Conservation (phyloP, 228 moss, liverwort and hornwort genomes). For the Sphagnum magellanicum region DNA sequence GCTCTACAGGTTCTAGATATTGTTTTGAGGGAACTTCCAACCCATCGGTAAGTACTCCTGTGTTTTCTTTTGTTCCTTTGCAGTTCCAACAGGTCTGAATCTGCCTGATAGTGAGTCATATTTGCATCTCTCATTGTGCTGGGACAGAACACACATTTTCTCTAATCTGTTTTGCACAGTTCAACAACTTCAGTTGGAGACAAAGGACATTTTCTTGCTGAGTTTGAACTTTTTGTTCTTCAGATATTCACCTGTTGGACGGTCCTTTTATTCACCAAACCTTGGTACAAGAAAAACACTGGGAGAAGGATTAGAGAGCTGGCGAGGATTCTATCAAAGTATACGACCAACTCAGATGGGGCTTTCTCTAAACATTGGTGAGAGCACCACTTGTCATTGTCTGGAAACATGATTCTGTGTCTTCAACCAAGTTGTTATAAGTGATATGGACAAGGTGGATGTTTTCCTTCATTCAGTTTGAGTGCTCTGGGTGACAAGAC, state of each 20-base stretch:
- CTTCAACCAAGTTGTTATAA: no score
- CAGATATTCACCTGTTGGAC: slow-evolving; percentile 96
- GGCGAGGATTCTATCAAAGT: slow-evolving; percentile 8
- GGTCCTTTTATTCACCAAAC: slow-evolving; percentile 85
- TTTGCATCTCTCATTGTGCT: no score
- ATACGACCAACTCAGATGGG: slow-evolving; percentile 10
- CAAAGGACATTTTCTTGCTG: no score
- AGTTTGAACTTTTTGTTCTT: not conserved
- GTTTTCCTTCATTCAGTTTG: no score
- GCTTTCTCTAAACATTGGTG: slow-evolving; percentile 33
- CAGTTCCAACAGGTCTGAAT: no score
- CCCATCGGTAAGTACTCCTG: slow-evolving; percentile 49
- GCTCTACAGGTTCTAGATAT: slow-evolving; percentile 96
- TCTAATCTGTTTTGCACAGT: no score
- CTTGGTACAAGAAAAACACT: slow-evolving; percentile 23
- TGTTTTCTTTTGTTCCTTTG: not conserved
- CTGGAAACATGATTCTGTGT: no score
- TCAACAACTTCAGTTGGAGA: no score
- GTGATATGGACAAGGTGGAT: no score
- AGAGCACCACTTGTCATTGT: not conserved
- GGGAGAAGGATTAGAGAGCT: slow-evolving; percentile 5
- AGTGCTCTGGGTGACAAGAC: no score
- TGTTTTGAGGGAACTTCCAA: slow-evolving; percentile 84
- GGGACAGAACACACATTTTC: no score
- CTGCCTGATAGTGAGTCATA: no score